phyloP scores from a whole-genome alignment of 2,329 filamentous ascomycete genomes.

The Podosphaera fusca region DNA sequence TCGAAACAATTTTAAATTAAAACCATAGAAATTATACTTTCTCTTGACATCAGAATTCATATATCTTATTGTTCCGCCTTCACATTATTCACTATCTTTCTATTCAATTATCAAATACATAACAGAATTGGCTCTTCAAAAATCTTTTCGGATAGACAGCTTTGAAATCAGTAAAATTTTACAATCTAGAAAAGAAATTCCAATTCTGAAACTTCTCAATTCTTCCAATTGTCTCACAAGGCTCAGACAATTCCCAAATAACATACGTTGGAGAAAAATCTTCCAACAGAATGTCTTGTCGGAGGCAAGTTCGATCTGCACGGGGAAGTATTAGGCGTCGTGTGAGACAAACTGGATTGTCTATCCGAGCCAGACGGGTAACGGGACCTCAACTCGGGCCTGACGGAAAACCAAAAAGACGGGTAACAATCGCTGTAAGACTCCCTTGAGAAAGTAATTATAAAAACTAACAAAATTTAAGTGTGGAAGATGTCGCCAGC shows the following conservation, averaged over 20 bases:
- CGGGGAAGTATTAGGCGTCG: neutral
- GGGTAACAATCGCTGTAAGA: slow-evolving; percentile 29
- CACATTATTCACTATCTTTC: neutral
- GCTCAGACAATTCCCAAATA: no score
- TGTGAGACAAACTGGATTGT: neutral
- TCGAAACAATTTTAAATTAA: neutral
- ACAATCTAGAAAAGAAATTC: no score
- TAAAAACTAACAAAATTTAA: slow-evolving; percentile 17
- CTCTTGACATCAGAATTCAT: neutral
- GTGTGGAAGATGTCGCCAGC: slow-evolving; percentile 75
- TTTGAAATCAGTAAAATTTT: no score
- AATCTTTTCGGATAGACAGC: no score
- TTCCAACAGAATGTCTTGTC: no score
- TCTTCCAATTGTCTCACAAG: no score
- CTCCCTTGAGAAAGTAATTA: neutral
- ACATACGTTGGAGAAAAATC: no score
- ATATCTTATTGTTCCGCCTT: neutral
- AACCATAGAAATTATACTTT: neutral
- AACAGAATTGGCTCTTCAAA: no score
- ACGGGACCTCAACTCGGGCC: neutral
- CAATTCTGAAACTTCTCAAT: no score
- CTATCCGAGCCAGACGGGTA: neutral
- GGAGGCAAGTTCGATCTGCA: no score
- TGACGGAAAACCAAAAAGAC: slow-evolving; percentile 12
- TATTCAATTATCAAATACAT: neutral